A percentile compares a stretch with the other conserved stretches of the same genome.
These are phyloP conservation scores for Solanum pinnatisectum DNA, from an alignment of 257 asterid species.

Conservation along the genomic window DNA sequence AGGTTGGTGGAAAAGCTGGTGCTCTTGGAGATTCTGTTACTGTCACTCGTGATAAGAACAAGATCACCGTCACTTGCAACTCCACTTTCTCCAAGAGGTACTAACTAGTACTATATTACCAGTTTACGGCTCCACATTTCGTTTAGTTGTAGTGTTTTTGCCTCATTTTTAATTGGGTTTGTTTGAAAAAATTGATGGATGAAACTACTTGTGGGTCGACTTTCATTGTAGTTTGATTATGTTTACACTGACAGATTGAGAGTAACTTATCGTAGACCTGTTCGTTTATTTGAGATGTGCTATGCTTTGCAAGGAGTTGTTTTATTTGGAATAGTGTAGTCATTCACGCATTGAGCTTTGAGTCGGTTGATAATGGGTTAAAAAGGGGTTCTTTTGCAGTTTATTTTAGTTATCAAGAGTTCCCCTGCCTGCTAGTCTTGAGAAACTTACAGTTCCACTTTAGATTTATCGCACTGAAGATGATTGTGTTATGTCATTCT, in stretches of 20 bases:
- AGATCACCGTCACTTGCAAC: conserved; percentile 46
- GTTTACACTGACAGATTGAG: background rate
- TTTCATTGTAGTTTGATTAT: background rate
- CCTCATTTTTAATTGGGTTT: conserved; percentile 9
- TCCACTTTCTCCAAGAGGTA: conserved; percentile 48
- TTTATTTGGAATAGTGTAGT: background rate
- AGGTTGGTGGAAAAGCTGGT: conserved; percentile 64
- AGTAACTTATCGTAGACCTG: background rate
- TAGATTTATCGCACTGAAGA: background rate
- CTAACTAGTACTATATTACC: background rate
- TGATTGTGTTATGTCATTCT: background rate
- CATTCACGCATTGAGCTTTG: background rate
- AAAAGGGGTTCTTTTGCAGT: background rate
- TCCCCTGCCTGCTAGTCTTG: background rate
- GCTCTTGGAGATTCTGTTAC: conserved; percentile 53
- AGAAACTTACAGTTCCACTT: background rate
- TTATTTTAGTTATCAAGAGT: background rate
- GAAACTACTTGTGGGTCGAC: background rate
- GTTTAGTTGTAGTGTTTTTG: background rate
- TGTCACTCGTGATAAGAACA: conserved; percentile 43
- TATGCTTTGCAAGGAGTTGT: background rate
- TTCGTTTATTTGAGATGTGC: fast-evolving
- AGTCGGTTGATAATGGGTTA: background rate
- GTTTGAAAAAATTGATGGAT: background rate
- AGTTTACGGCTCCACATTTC: background rate